A percentile compares a stretch with the other conserved stretches of the same genome.
Conservation (phyloP, 306 rosid genomes). For the Quercus cerris region DNA sequence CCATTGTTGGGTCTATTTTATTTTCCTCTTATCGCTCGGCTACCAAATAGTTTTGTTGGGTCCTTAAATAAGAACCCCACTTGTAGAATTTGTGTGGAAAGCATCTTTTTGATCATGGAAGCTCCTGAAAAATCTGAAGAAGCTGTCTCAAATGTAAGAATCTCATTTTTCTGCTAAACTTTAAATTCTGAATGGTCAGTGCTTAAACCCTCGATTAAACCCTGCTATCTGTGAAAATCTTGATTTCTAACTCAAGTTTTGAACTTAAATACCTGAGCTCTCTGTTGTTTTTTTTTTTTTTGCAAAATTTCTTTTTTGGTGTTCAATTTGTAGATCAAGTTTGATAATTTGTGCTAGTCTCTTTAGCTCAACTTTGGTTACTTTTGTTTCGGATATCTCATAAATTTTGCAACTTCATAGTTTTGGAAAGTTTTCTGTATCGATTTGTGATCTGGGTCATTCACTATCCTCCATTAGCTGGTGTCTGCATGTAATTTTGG, state of each 20-base stretch:
- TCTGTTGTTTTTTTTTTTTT: neutral
- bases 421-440: no score
- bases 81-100: neutral
- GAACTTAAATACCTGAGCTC: neutral
- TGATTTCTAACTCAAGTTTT: neutral
- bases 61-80: neutral
- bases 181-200: neutral
- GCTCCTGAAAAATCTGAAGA: conserved; percentile 35
- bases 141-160: conserved; percentile 30
- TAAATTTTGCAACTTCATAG: no score
- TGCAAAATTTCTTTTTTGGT: neutral
- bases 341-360: neutral
- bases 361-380: neutral
- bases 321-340: neutral
- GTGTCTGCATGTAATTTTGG: neutral
- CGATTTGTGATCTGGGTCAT: no score
- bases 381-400: neutral
- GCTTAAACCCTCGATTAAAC: neutral
- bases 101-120: conserved; percentile 39
- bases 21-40: neutral
- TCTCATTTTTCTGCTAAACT: neutral
- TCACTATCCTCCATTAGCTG: neutral
- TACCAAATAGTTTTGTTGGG: conserved; percentile 1
- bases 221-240: neutral
- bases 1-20: neutral